Conservation (phyloP, 768 basidiomycete species). For the Artomyces pyxidatus region DNA sequence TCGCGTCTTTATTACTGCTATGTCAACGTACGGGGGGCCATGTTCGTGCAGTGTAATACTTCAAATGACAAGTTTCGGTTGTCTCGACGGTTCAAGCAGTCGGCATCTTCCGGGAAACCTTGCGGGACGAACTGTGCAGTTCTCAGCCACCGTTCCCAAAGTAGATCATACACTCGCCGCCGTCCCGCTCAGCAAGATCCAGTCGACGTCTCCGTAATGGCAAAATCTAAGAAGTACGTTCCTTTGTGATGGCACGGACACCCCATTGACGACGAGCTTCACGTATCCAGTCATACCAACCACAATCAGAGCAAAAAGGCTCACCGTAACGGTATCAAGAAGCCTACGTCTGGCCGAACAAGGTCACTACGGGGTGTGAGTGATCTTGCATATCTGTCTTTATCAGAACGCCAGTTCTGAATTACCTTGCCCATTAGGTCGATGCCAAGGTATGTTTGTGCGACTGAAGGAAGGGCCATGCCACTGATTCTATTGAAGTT, state of each 20-base stretch:
- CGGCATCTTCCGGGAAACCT: conserved; percentile 2
- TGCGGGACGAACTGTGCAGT: conserved; percentile 19
- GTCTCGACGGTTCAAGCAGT: neutral
- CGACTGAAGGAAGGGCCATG: neutral
- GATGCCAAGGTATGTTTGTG: conserved; percentile 59
- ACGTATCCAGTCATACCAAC: conserved; percentile 64
- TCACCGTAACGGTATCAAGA: conserved; percentile 96
- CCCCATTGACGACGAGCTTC: conserved; percentile 1
- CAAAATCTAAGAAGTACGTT: conserved; percentile 96
- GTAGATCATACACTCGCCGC: neutral
- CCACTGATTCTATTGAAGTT: conserved; percentile 40
- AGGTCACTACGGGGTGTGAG: conserved; percentile 88
- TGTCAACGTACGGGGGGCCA: too few species aligned
- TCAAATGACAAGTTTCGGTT: too few species aligned
- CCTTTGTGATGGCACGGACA: conserved; percentile 8
- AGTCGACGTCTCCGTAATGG: conserved; percentile 46
- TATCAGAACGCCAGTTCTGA: neutral
- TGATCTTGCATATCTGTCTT: conserved; percentile 51
- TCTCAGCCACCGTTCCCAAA: conserved; percentile 19
- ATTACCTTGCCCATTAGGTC: conserved; percentile 41
- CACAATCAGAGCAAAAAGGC: conserved; percentile 98
- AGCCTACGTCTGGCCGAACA: conserved; percentile 61
- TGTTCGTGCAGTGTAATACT: too few species aligned
- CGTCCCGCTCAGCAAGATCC: conserved; percentile 16
- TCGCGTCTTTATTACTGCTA: too few species aligned